Evolutionary conservation across 2,329 filamentous ascomycete genomes (phyloP).

Genomic region (Emericellopsis cladophorae): DNA sequence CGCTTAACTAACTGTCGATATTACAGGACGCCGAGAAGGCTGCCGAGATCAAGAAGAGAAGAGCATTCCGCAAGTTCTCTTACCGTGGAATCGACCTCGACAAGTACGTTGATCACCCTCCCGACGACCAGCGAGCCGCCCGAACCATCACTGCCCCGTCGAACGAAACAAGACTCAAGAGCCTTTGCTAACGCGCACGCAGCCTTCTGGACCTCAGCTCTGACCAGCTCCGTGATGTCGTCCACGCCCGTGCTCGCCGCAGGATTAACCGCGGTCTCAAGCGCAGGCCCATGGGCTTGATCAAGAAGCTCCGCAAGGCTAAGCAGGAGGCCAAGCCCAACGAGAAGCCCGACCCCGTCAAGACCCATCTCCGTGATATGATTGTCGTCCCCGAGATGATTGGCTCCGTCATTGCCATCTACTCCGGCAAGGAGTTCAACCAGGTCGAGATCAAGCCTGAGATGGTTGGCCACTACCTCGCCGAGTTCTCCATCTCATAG

Average conservation of each 20-base stretch:
- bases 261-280: constrained; percentile 99
- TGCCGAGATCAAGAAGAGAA: constrained; percentile 99
- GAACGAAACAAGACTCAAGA: neutral
- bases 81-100: constrained; percentile 99
- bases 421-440: constrained; percentile 99
- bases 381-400: constrained; percentile 99
- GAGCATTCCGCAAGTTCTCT: constrained; percentile 99
- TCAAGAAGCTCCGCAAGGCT: constrained; percentile 99
- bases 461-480: constrained; percentile 99
- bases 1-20: constrained; percentile 13
- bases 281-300: constrained; percentile 99
- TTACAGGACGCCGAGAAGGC: constrained; percentile 88
- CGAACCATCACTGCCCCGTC: neutral
- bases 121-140: constrained; percentile 12
- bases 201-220: constrained; percentile 98
- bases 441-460: constrained; percentile 99
- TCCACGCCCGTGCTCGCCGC: constrained; percentile 95
- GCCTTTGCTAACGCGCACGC: constrained; percentile 10
- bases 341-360: constrained; percentile 99
- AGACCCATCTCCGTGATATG: constrained; percentile 99
- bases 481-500: constrained; percentile 99
- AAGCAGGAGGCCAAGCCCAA: constrained; percentile 99
- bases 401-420: constrained; percentile 94
- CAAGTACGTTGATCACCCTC: constrained; percentile 55
- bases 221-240: constrained; percentile 97